A percentile compares a stretch with the other conserved stretches of the same genome.
These are phyloP conservation scores for Dillenia suffruticosa DNA, from an alignment of 164 flowering plant genomes.

Conservation along the genomic window DNA sequence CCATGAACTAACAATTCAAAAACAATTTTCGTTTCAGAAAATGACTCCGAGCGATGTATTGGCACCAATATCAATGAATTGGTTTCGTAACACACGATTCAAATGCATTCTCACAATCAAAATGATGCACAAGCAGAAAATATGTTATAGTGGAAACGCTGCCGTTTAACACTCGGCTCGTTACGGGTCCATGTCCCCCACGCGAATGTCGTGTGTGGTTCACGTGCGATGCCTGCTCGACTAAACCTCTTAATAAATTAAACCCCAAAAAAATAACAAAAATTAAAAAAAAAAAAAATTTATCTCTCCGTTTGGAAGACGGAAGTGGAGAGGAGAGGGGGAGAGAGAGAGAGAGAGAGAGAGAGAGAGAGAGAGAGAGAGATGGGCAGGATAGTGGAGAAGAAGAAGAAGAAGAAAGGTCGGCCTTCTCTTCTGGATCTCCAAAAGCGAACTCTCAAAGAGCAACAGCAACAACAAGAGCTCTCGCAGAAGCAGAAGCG, in stretches of 20 bases:
- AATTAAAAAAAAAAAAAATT: slow-evolving; percentile 9
- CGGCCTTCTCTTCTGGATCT: slow-evolving; percentile 52
- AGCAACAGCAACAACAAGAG: slow-evolving; percentile 15
- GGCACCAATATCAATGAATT: no score
- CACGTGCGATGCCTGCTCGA: slow-evolving; percentile 17
- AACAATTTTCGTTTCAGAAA: no score
- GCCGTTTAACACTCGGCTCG: no score
- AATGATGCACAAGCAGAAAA: no score
- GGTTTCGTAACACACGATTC: no score
- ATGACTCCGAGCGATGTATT: no score
- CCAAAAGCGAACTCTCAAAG: slow-evolving; percentile 33
- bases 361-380: slow-evolving; percentile 6
- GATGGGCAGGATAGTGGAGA: slow-evolving; percentile 38
- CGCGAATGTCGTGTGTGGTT: slow-evolving; percentile 6
- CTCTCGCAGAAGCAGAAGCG: no score
- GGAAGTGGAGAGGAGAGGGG: slow-evolving; percentile 8
- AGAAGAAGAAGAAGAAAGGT: slow-evolving; percentile 46
- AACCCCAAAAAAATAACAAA: slow-evolving; percentile 6
- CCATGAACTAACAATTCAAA: no score
- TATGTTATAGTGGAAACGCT: no score
- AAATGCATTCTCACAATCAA: no score
- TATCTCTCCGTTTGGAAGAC: background rate
- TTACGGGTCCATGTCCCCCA: no score
- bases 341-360: slow-evolving; percentile 8
- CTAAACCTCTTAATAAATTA: background rate